These are phyloP conservation scores for Gaillardinia entomophila DNA, from an alignment of 805 yeast genomes.

Conservation along the genomic window DNA sequence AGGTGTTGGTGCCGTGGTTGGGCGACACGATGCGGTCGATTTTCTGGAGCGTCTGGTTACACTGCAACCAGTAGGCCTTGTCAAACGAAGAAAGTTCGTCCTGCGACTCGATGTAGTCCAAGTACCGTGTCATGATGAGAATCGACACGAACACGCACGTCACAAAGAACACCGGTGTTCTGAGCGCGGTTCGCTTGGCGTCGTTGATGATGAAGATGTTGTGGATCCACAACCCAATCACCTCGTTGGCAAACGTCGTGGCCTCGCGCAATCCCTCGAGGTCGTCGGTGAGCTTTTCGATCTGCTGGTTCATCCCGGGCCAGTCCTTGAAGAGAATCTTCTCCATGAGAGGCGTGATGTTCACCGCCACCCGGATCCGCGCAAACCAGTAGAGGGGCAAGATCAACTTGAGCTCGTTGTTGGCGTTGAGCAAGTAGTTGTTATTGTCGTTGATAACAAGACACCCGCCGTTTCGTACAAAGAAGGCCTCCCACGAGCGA, in stretches of 20 bases:
- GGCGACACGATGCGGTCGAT: slow-evolving; percentile 56
- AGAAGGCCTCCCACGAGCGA: slow-evolving; percentile 64
- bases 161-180: slow-evolving; percentile 73
- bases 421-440: slow-evolving; percentile 41
- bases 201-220: slow-evolving; percentile 61
- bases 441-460: slow-evolving; percentile 49
- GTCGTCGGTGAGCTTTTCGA: slow-evolving; percentile 42
- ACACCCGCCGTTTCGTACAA: slow-evolving; percentile 58
- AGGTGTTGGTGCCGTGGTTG: slow-evolving; percentile 44
- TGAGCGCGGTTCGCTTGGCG: slow-evolving; percentile 58
- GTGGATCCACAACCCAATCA: slow-evolving; percentile 66
- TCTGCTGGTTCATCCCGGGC: slow-evolving; percentile 53
- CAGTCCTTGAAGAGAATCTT: slow-evolving; percentile 64
- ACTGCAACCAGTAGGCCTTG: slow-evolving; percentile 55
- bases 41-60: slow-evolving; percentile 53
- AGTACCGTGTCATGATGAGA: slow-evolving; percentile 56
- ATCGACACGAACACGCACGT: slow-evolving; percentile 64
- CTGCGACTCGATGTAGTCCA: slow-evolving; percentile 46
- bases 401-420: slow-evolving; percentile 56
- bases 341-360: slow-evolving; percentile 55
- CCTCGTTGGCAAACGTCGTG: slow-evolving; percentile 49
- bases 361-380: slow-evolving; percentile 58
- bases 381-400: slow-evolving; percentile 64
- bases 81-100: slow-evolving; percentile 40
- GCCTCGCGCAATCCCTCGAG: slow-evolving; percentile 64